phyloP scores from a whole-genome alignment of 2,329 filamentous ascomycete genomes.

The Penicillium thymicola region DNA sequence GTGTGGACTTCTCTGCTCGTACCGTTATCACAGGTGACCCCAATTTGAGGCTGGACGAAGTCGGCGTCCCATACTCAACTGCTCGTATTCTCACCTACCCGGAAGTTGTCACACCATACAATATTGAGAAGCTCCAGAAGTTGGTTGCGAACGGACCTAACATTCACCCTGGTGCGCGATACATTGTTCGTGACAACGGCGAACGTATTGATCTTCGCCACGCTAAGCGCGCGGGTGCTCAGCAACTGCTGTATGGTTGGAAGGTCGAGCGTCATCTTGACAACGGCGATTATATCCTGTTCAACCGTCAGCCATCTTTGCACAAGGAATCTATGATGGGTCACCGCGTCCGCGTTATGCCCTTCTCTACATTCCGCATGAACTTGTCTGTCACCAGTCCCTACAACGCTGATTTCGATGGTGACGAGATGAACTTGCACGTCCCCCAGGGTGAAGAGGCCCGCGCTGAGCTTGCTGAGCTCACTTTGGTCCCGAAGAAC shows the following conservation, averaged over 20 bases:
- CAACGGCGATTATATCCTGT: conserved; percentile 96
- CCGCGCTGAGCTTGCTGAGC: conserved; percentile 85
- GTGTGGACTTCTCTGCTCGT: conserved; percentile 98
- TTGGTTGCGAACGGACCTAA: conserved; percentile 92
- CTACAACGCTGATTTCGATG: conserved; percentile 99
- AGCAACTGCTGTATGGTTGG: conserved; percentile 94
- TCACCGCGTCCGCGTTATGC: conserved; percentile 95
- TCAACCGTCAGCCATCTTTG: conserved; percentile 97
- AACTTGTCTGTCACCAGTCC: conserved; percentile 97
- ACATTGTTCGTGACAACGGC: conserved; percentile 90
- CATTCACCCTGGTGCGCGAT: conserved; percentile 92
- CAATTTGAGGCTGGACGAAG: conserved; percentile 92
- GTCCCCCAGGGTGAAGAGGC: conserved; percentile 97
- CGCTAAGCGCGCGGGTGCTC: conserved; percentile 74
- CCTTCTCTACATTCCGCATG: conserved; percentile 95
- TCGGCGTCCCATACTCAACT: conserved; percentile 92
- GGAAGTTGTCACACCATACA: conserved; percentile 96
- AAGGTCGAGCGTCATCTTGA: conserved; percentile 97
- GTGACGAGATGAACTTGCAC: conserved; percentile 99
- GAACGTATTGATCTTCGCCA: conserved; percentile 93
- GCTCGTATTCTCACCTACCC: conserved; percentile 92
- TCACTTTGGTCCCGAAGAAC: conserved; percentile 97
- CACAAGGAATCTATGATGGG: conserved; percentile 99
- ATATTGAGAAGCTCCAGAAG: conserved; percentile 85
- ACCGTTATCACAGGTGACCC: conserved; percentile 99